A percentile compares a stretch with the other conserved stretches of the same genome.
Conservation (phyloP, 495 filamentous ascomycete species). For the Talaromyces liani region DNA sequence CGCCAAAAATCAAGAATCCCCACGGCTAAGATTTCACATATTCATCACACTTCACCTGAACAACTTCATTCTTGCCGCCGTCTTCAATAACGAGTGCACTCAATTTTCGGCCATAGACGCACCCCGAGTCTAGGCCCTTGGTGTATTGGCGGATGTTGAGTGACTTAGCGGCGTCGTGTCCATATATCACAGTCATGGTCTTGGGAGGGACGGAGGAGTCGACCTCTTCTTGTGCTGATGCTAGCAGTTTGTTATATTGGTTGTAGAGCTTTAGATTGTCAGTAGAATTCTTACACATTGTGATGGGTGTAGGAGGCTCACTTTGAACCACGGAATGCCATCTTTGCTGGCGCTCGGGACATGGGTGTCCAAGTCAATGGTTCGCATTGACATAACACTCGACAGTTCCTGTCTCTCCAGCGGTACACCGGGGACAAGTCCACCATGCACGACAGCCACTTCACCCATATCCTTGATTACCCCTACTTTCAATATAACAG, state of each 20-base stretch:
- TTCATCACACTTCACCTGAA: conserved; percentile 29
- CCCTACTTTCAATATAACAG: conserved; percentile 67
- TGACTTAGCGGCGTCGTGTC: conserved; percentile 71
- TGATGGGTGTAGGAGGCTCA: conserved; percentile 23
- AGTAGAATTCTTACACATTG: not conserved
- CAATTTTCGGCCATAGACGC: conserved; percentile 63
- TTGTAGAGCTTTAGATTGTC: conserved; percentile 43
- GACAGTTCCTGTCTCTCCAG: conserved; percentile 71
- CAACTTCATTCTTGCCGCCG: conserved; percentile 28
- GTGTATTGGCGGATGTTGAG: conserved; percentile 62
- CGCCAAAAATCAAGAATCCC: not conserved
- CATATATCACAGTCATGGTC: conserved; percentile 63
- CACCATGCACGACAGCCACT: conserved; percentile 75
- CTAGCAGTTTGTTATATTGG: conserved; percentile 39
- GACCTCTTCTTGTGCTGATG: conserved; percentile 12
- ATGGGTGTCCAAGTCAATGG: conserved; percentile 55
- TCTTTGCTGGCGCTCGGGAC: conserved; percentile 50
- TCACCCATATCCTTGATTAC: conserved; percentile 47
- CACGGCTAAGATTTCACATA: conserved; percentile 11
- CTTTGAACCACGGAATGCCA: conserved; percentile 62
- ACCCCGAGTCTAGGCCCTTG: conserved; percentile 80
- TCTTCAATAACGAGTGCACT: conserved; percentile 68
- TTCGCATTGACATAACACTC: conserved; percentile 88
- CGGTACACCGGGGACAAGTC: conserved; percentile 64
- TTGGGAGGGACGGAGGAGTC: conserved; percentile 8